Conservation (phyloP, 2,329 filamentous ascomycete species). For the Aspergillus japonicus region DNA sequence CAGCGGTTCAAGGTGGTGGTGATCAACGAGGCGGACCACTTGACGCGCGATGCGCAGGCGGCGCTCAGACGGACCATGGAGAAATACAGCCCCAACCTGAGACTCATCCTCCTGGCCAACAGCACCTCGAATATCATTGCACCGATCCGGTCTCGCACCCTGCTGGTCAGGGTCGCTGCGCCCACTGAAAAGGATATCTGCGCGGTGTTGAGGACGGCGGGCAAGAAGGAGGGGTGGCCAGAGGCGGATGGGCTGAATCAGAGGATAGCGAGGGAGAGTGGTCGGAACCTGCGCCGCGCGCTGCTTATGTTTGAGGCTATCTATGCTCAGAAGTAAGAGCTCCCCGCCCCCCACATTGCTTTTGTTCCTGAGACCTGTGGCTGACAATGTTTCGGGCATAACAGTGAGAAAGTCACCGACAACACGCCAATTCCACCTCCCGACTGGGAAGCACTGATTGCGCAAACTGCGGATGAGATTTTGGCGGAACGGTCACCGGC, state of each 20-base stretch:
- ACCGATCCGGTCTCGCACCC: slow-evolving; percentile 88
- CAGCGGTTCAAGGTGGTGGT: slow-evolving; percentile 98
- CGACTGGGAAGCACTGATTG: slow-evolving; percentile 93
- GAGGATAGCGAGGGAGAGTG: slow-evolving; percentile 86
- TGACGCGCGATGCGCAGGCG: slow-evolving; percentile 91
- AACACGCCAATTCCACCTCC: slow-evolving; percentile 87
- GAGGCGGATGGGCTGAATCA: slow-evolving; percentile 71
- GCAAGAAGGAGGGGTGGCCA: slow-evolving; percentile 82
- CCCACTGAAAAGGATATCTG: slow-evolving; percentile 85
- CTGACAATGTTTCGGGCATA: neutral
- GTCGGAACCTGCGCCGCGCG: slow-evolving; percentile 83
- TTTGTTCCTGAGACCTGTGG: neutral
- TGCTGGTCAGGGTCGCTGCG: slow-evolving; percentile 88
- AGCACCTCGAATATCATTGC: slow-evolving; percentile 98
- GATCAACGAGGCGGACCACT: slow-evolving; percentile 96
- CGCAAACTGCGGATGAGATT: slow-evolving; percentile 87
- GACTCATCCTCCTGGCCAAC: slow-evolving; percentile 89
- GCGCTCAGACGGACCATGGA: slow-evolving; percentile 96
- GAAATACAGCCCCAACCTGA: slow-evolving; percentile 94
- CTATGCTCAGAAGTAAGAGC: slow-evolving; percentile 89
- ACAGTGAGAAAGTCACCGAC: slow-evolving; percentile 84
- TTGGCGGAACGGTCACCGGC: slow-evolving; percentile 89
- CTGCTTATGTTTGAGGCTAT: slow-evolving; percentile 96
- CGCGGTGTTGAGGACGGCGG: slow-evolving; percentile 65
- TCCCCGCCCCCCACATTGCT: neutral